A percentile compares a stretch with the other conserved stretches of the same genome.
Conservation (phyloP, 1,284 basidiomycete species). For the Puccinia brachypodii region DNA sequence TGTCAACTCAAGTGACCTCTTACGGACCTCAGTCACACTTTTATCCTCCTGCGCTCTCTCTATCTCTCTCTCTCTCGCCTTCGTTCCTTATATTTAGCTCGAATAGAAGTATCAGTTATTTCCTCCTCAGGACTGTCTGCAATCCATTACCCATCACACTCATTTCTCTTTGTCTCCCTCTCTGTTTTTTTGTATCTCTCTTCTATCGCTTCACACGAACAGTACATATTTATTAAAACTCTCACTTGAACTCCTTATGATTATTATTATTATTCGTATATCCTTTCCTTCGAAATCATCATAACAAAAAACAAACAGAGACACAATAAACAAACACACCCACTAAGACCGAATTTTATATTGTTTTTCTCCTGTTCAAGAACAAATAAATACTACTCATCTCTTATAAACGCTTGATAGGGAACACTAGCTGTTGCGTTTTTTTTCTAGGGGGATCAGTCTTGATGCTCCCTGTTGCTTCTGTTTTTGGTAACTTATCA, state of each 20-base stretch:
- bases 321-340: too few species aligned
- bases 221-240: conserved; percentile 1
- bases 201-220: neutral
- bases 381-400: too few species aligned
- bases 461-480: too few species aligned
- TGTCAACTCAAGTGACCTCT: conserved; percentile 8
- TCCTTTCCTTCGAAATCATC: neutral
- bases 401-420: too few species aligned
- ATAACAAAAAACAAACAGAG: neutral
- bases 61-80: neutral
- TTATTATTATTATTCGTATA: too few species aligned
- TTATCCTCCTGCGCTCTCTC: neutral
- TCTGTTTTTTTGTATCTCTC: neutral
- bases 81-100: neutral
- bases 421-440: too few species aligned
- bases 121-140: neutral
- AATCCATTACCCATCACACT: neutral
- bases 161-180: neutral
- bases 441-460: too few species aligned
- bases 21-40: too few species aligned
- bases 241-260: too few species aligned
- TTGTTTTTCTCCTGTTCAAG: too few species aligned
- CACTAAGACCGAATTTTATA: too few species aligned
- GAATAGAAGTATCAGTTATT: neutral
- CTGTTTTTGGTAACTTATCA: too few species aligned